phyloP scores from a whole-genome alignment of 1,284 basidiomycete genomes.

The Grifola frondosa region DNA sequence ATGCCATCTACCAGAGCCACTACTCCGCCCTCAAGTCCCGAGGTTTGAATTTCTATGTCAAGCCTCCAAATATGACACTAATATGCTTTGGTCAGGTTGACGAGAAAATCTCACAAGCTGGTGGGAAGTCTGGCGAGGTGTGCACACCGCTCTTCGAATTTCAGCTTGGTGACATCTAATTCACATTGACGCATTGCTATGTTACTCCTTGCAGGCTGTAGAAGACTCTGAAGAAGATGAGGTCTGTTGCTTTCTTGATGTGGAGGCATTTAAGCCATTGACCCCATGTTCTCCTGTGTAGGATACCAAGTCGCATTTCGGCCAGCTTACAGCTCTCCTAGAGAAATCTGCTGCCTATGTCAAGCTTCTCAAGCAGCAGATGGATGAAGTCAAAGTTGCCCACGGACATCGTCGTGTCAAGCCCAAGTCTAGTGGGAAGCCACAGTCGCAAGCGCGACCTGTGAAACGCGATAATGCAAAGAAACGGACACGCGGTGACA shows the following conservation, averaged over 20 bases:
- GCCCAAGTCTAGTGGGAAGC: conserved; percentile 3
- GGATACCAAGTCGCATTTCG: conserved; percentile 14
- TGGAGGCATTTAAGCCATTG: background rate
- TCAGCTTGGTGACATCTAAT: background rate
- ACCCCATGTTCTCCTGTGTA: background rate
- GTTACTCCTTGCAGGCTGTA: background rate
- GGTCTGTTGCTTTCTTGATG: background rate
- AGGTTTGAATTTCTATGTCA: conserved; percentile 8
- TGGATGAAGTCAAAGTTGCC: conserved; percentile 48
- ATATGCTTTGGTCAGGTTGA: background rate
- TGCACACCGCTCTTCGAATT: background rate
- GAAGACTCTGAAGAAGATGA: conserved; percentile 1
- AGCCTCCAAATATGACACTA: background rate
- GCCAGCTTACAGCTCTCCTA: conserved; percentile 56
- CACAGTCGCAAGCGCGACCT: conserved; percentile 12
- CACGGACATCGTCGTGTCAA: conserved; percentile 4
- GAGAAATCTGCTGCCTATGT: conserved; percentile 66
- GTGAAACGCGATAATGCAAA: conserved; percentile 16
- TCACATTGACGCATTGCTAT: background rate
- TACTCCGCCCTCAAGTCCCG: conserved; percentile 17
- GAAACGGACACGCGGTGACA: conserved; percentile 15
- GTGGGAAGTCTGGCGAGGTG: background rate
- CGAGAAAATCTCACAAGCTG: background rate
- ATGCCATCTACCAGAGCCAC: conserved; percentile 18
- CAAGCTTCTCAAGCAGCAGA: conserved; percentile 55